These are phyloP conservation scores for Apostasia ramifera DNA, from an alignment of 106 monocot genomes.

Conservation along the genomic window DNA sequence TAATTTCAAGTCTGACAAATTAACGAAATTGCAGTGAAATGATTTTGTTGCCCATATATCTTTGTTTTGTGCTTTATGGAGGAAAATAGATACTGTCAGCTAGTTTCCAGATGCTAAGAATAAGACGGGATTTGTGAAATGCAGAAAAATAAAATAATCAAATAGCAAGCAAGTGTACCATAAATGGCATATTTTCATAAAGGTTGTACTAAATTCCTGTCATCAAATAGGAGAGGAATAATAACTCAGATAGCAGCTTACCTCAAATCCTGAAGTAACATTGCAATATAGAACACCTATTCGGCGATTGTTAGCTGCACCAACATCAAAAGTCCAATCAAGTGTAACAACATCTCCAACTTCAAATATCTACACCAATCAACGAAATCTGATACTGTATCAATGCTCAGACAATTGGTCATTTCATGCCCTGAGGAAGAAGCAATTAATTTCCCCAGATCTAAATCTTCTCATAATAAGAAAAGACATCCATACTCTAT, in stretches of 20 bases:
- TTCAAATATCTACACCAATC: slow-evolving; percentile 80
- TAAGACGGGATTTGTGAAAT: background rate
- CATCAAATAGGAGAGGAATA: background rate
- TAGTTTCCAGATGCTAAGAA: background rate
- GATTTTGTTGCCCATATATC: too few species aligned
- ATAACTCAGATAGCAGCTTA: slow-evolving; percentile 10
- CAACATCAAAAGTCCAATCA: slow-evolving; percentile 62
- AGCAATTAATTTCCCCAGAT: too few species aligned
- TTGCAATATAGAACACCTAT: slow-evolving; percentile 81
- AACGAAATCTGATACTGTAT: background rate
- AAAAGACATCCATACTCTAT: too few species aligned
- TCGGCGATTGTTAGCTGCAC: slow-evolving; percentile 80
- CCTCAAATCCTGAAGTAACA: slow-evolving; percentile 78
- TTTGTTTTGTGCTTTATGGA: background rate
- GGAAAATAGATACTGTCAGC: background rate
- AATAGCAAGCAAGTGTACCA: background rate
- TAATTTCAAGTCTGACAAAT: too few species aligned
- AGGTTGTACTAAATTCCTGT: too few species aligned
- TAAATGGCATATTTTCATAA: background rate
- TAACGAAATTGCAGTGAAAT: too few species aligned
- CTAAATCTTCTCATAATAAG: too few species aligned
- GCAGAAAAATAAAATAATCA: background rate
- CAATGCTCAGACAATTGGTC: too few species aligned
- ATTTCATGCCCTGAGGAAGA: too few species aligned
- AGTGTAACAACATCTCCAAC: slow-evolving; percentile 83